Evolutionary conservation across 192 early-diverging fungal genomes (phyloP), one percentile per base, ranked within the genome.

Genomic region (Coemansia furcata): DNA sequence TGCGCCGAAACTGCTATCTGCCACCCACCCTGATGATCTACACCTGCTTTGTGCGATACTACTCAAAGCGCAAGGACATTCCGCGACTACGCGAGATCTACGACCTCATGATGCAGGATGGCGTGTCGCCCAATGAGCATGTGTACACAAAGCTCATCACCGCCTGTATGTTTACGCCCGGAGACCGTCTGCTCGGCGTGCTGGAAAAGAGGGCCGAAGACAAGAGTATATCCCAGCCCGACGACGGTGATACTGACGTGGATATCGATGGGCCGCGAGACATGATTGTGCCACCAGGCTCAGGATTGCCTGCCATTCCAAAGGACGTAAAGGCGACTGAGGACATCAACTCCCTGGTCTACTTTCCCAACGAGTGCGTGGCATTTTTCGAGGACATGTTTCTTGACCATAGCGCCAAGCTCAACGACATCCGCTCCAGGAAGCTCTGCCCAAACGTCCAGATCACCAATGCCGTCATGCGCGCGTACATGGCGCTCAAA

Each of bases 1-100:
- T 82, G 74, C 80, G 80, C 42, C 62, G 70, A n/a, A 82, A 65
- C 60, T 74, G 75, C 58, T 77, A 82, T 46, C 60, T 82, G 58
- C 75, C 80, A 32, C 80, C 80, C 1, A 69, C 80, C 4, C 66
- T 62, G 19, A 66, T 35, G 59, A 54, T 66, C 10, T 82, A 77
- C 63, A 46, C 55, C 26, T 70, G 65, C 66, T 82, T 82, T 71
- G 60, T 82, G 30, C 70, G 75, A 42, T 82, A 62, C 66, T 68
- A 82, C 38, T 49, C 80, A 2, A 82, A 82, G 62, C 80, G 80
- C 38, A 82, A 82, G 43, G 60, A 77, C 38, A 77, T 82, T 29
- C 50, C 42, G 36, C 55, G 66, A 30, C 60, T 82, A 30, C 67
- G 72, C 29, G 75, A 74, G 58, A 66, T 77, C 17, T 70, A 77